Conservation (phyloP, 495 filamentous ascomycete genomes). For the Penicillium argentinense region DNA sequence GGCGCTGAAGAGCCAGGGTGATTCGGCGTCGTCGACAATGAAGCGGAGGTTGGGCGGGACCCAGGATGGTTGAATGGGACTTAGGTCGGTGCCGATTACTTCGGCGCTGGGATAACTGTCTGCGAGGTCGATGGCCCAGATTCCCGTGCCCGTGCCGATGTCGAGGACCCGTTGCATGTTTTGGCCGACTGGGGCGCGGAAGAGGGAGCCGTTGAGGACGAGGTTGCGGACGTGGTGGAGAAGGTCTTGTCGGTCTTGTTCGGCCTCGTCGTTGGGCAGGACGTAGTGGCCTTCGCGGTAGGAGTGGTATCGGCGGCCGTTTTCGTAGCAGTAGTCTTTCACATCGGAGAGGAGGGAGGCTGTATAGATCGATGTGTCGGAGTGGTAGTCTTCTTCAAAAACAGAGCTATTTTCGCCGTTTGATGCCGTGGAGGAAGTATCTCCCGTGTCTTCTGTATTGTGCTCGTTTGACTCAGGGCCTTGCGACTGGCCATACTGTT, state of each 20-base stretch:
- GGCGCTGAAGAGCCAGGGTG: conserved; percentile 47
- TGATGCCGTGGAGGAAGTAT: conserved; percentile 14
- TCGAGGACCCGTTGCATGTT: conserved; percentile 64
- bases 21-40: conserved; percentile 50
- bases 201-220: conserved; percentile 56
- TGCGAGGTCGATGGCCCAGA: conserved; percentile 63
- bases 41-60: conserved; percentile 50
- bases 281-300: conserved; percentile 64
- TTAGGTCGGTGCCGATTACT: conserved; percentile 40
- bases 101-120: conserved; percentile 56
- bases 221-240: conserved; percentile 51
- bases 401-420: conserved; percentile 15
- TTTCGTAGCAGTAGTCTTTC: conserved; percentile 43
- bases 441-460: conserved; percentile 5
- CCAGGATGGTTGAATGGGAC: conserved; percentile 34
- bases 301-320: conserved; percentile 67
- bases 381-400: conserved; percentile 22
- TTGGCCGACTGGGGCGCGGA: conserved; percentile 56
- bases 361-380: conserved; percentile 26
- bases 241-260: conserved; percentile 45
- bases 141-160: conserved; percentile 65
- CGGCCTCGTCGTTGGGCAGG: conserved; percentile 47
- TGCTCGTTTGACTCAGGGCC: background rate
- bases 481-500: background rate
- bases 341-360: conserved; percentile 26